phyloP scores from a whole-genome alignment of 805 yeast genomes.

The Cyberlindnera samutprakarnensis region DNA sequence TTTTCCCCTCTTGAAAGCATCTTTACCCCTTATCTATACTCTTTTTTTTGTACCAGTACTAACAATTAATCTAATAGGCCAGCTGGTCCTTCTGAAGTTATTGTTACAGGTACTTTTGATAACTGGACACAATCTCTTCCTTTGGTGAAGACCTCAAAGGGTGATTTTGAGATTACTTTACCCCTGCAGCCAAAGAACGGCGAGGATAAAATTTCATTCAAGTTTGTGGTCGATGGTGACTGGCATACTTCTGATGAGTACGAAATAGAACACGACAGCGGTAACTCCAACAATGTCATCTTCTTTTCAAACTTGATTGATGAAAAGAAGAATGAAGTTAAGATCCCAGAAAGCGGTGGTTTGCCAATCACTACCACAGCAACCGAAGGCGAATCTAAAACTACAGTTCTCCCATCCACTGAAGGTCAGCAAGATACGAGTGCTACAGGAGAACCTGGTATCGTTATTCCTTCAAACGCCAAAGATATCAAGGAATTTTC shows the following conservation, averaged over 20 bases:
- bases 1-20: too few species aligned
- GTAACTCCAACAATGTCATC: slow-evolving; percentile 31
- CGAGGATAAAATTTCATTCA: slow-evolving; percentile 35
- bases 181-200: slow-evolving; percentile 38
- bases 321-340: slow-evolving; percentile 9
- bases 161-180: slow-evolving; percentile 51
- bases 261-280: slow-evolving; percentile 34
- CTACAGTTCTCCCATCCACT: slow-evolving; percentile 33
- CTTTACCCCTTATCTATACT: too few species aligned
- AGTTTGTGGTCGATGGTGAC: slow-evolving; percentile 63
- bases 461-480: slow-evolving; percentile 50
- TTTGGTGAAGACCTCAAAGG: slow-evolving; percentile 51
- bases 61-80: slow-evolving; percentile 31
- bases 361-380: slow-evolving; percentile 19
- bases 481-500: slow-evolving; percentile 51
- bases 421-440: slow-evolving; percentile 30
- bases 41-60: too few species aligned
- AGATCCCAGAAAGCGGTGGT: slow-evolving; percentile 44
- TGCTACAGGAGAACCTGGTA: slow-evolving; percentile 63
- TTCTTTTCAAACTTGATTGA: slow-evolving; percentile 17
- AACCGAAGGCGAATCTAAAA: slow-evolving; percentile 17
- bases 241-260: slow-evolving; percentile 43
- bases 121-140: slow-evolving; percentile 57
- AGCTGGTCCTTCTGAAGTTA: slow-evolving; percentile 47
- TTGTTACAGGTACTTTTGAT: slow-evolving; percentile 66